These are phyloP conservation scores for Heterobasidion irregulare DNA, from an alignment of 1,284 basidiomycete genomes.

Conservation along the genomic window DNA sequence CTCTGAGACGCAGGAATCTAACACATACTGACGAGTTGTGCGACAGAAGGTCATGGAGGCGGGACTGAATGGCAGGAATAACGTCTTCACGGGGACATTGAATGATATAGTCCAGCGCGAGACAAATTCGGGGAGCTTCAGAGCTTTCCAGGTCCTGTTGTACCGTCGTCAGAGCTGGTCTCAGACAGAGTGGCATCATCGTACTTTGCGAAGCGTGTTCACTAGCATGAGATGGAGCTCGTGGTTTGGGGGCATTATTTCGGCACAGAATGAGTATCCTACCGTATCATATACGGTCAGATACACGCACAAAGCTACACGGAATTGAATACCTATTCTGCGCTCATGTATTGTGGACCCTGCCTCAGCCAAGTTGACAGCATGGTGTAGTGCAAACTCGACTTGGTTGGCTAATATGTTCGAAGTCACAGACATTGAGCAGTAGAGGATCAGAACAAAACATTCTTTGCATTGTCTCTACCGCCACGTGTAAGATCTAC, in stretches of 20 bases:
- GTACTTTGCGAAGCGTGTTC: conserved; percentile 72
- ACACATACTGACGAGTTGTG: conserved; percentile 65
- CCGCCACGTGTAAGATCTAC: conserved; percentile 9
- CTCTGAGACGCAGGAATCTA: conserved; percentile 6
- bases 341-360: conserved; percentile 55
- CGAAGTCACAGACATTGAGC: conserved; percentile 41
- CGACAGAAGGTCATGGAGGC: conserved; percentile 52
- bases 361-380: conserved; percentile 62
- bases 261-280: conserved; percentile 72
- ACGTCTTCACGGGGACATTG: conserved; percentile 51
- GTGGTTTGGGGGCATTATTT: conserved; percentile 57
- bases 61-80: conserved; percentile 64
- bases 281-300: not conserved
- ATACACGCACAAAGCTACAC: not conserved
- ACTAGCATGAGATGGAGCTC: conserved; percentile 76
- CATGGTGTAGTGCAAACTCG: conserved; percentile 63
- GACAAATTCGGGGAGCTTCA: conserved; percentile 44
- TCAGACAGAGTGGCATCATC: not conserved
- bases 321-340: conserved; percentile 45
- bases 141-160: conserved; percentile 57
- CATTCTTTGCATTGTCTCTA: conserved; percentile 54
- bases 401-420: conserved; percentile 32
- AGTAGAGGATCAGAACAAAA: conserved; percentile 62
- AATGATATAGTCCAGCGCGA: conserved; percentile 65
- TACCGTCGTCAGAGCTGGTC: not conserved